phyloP scores from a whole-genome alignment of 306 rosid genomes.

The Delonix regia region DNA sequence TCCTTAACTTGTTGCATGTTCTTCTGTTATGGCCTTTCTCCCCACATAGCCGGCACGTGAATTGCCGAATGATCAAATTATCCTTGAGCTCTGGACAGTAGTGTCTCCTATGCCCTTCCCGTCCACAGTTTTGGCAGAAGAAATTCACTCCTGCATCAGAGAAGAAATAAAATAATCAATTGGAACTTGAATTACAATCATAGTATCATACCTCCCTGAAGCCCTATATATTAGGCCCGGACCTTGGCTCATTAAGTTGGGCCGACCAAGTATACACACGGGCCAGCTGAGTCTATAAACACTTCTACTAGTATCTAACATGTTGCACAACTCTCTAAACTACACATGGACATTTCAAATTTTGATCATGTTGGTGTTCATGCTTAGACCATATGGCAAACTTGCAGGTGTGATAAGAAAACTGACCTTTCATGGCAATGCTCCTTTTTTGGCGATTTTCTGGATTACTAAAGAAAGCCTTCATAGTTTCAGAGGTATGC shows the following conservation, averaged over 20 bases:
- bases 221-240: background rate
- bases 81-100: constrained; percentile 85
- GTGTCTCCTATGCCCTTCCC: constrained; percentile 89
- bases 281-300: background rate
- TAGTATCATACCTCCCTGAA: too few species aligned
- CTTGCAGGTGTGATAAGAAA: background rate
- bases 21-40: constrained; percentile 85
- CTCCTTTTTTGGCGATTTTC: constrained; percentile 86
- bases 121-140: constrained; percentile 85
- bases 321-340: background rate
- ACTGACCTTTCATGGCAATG: constrained; percentile 82
- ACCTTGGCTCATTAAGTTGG: background rate
- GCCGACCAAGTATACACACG: background rate
- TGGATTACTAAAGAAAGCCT: constrained; percentile 86
- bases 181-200: background rate
- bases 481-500: constrained; percentile 73
- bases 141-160: constrained; percentile 70
- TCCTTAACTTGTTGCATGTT: constrained; percentile 62
- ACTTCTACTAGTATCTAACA: background rate
- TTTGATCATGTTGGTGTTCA: background rate
- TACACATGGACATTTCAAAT: background rate
- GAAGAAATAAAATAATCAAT: background rate
- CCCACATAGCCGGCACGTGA: constrained; percentile 67
- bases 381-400: background rate
- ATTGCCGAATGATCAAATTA: constrained; percentile 43